Percentiles rank a stretch among this genome's conserved stretches.
Evolutionary conservation across 140 eudicot genomes (phyloP).

Genomic region (Eryngium alpinum): DNA sequence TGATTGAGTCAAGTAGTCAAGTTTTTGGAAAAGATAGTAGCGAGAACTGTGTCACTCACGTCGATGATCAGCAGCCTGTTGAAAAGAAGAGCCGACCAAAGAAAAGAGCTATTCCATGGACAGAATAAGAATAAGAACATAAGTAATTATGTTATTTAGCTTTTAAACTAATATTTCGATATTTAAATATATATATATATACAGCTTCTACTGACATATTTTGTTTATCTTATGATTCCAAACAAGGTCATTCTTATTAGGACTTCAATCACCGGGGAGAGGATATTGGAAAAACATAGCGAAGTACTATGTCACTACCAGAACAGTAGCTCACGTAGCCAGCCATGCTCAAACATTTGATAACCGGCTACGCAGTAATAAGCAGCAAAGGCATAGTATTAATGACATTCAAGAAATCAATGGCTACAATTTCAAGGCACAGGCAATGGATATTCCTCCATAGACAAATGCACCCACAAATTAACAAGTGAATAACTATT

Average conservation of each 20-base stretch:
- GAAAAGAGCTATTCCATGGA: background rate
- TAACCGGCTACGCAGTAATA: background rate
- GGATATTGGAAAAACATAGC: background rate
- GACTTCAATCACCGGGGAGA: background rate
- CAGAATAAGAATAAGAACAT: background rate
- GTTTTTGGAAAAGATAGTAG: background rate
- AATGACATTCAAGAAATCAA: background rate
- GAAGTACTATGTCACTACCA: background rate
- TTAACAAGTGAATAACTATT: too few relatives aligned
- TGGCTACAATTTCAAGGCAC: too few relatives aligned
- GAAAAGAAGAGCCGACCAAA: background rate
- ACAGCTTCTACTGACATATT: background rate
- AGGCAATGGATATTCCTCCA: too few relatives aligned
- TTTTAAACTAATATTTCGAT: background rate
- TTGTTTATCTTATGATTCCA: background rate
- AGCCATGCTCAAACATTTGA: slow-evolving; percentile 3
- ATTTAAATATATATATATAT: background rate
- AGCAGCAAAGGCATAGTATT: background rate
- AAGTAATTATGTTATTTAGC: background rate
- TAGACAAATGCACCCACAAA: too few relatives aligned
- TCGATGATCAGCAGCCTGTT: background rate
- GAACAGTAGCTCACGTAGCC: background rate
- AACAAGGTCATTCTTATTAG: background rate
- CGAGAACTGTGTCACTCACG: background rate
- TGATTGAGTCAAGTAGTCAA: background rate